Conservation (phyloP, 176 grass and related monocot genomes). For the Bothriochloa decipiens region DNA sequence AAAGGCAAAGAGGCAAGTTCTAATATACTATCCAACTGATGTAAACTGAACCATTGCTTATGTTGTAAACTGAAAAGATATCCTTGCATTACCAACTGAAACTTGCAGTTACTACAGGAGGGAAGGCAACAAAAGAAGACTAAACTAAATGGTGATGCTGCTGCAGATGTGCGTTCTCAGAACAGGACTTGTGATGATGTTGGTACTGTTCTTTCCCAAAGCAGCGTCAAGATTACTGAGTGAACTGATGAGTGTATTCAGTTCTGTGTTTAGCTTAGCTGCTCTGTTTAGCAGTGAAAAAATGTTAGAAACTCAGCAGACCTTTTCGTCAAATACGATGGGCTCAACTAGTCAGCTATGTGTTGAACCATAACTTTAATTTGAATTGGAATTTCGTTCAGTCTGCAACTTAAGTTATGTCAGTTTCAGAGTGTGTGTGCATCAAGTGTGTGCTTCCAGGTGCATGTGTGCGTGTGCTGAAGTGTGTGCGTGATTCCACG, state of each 20-base stretch:
- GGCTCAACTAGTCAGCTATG: too few relatives aligned
- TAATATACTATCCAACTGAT: not conserved
- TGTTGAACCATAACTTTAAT: too few relatives aligned
- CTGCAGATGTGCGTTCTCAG: not conserved
- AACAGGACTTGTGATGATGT: not conserved
- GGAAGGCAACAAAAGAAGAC: not conserved
- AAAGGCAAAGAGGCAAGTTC: not conserved
- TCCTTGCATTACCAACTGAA: not conserved
- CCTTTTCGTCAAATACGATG: too few relatives aligned
- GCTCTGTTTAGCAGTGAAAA: not conserved
- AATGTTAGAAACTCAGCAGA: not conserved
- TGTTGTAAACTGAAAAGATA: not conserved
- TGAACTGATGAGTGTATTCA: not conserved
- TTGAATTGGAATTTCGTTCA: too few relatives aligned
- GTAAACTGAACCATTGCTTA: not conserved
- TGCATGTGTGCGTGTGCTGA: too few relatives aligned
- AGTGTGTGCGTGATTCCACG: too few relatives aligned
- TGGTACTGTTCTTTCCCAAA: not conserved
- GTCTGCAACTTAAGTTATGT: too few relatives aligned
- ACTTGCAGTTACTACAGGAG: not conserved
- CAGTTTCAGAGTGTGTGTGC: too few relatives aligned
- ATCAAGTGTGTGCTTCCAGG: too few relatives aligned
- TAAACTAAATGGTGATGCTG: not conserved
- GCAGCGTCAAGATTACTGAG: too few relatives aligned
- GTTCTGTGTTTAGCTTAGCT: not conserved